Evolutionary conservation across 2,329 filamentous ascomycete species (phyloP), one percentile per base, ranked within the genome.

Genomic region (Pestalotiopsis fici): DNA sequence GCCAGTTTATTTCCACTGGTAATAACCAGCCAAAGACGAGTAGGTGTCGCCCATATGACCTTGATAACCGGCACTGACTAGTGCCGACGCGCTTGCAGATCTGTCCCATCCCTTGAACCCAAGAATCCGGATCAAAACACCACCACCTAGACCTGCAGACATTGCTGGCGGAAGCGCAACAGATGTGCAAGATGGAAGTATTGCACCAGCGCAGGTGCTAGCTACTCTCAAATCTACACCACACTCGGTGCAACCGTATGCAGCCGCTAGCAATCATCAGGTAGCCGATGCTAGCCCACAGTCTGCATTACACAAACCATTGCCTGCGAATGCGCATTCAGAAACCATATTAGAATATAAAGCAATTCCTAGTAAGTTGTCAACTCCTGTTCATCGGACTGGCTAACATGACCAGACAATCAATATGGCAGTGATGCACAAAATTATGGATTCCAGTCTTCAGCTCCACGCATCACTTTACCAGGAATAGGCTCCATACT

Each of bases 401-500:
- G 6, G 31, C 31, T 35, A 11, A 35, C 1, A 1, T 1, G 31
- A 11, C 6, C 5, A 35, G 31, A 35, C 6, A 35, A 35, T 35
- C 31, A 35, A 35, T 7, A 0, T 35, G 31, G 31, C 1, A 7
- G 11, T 11, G 31, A 35, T 11, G 31, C 31, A 11, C 31, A 35
- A 35, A 11, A 35, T 7, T 11, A 35, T 50, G 43, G 43, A 18
- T 5, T 21, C 18, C 43, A 50, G 18, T 50, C 37, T 43, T 15
- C 43, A 50, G n/a, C 9, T 11, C 43, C 43, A 50, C 43, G 43
- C 18, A n/a, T 50, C 43, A 50, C 18, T n/a, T 18, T 50, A 12
- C 43, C 43, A n/a, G n/a, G 43, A 9, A 50, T 25, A 66, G 65
- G 59, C 69, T 66, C 27, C 66, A 66, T 68, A 43, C 54, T 65